Conservation (phyloP, 2,329 filamentous ascomycete species). For the Pestalotiopsis sp. region DNA sequence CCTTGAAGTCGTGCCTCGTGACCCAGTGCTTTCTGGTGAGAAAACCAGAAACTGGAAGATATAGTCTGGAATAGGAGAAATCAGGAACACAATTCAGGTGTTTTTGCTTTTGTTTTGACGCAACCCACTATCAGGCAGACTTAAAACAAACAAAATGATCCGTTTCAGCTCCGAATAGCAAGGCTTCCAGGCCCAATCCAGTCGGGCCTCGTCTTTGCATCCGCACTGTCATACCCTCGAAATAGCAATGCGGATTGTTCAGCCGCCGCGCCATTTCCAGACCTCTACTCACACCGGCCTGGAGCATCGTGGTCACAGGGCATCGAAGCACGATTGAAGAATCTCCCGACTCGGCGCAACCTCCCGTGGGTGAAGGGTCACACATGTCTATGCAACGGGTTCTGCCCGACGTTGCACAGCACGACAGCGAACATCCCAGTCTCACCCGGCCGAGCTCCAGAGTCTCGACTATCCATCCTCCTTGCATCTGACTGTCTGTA, state of each 20-base stretch:
- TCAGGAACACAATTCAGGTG: neutral
- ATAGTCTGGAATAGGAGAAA: neutral
- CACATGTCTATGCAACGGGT: neutral
- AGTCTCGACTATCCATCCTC: neutral
- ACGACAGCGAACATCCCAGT: neutral
- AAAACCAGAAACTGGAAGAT: neutral
- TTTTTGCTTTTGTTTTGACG: neutral
- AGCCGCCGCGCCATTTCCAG: neutral
- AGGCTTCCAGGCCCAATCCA: neutral
- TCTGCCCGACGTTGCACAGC: neutral
- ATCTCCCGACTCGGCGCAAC: neutral
- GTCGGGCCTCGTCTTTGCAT: neutral
- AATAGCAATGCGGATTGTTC: neutral
- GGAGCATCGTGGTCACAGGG: neutral
- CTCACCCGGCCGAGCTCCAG: neutral
- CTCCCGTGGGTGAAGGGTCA: neutral
- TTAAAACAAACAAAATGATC: neutral
- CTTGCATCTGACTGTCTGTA: neutral
- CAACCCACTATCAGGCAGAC: neutral
- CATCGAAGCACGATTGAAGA: neutral
- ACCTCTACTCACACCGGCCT: neutral
- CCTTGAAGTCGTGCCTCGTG: conserved; percentile 11
- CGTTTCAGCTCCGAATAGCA: neutral
- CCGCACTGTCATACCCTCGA: neutral
- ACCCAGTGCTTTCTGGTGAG: conserved; percentile 9